Evolutionary conservation across 495 filamentous ascomycete species (phyloP).

Genomic region (Pseudomonodictys pantanalensis): DNA sequence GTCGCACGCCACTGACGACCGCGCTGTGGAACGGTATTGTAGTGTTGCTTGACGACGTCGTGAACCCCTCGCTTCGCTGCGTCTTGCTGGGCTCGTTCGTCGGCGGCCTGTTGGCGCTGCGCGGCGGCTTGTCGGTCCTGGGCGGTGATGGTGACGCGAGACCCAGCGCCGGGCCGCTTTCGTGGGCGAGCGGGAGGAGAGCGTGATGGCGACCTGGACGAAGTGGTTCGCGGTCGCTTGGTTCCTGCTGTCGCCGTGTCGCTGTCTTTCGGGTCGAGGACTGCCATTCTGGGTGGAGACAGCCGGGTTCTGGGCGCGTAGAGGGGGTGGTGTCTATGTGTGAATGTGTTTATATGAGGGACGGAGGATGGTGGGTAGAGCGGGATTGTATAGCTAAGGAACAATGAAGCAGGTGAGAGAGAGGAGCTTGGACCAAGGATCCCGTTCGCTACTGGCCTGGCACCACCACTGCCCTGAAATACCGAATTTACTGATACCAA

Average conservation of each 20-base stretch:
- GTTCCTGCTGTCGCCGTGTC: no score
- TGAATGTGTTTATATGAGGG: no score
- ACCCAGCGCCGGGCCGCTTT: conserved; percentile 81
- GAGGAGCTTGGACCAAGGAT: no score
- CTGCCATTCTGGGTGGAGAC: conserved; percentile 11
- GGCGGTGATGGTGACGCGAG: conserved; percentile 70
- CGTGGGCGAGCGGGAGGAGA: conserved; percentile 61
- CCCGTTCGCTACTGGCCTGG: no score
- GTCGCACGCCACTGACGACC: conserved; percentile 93
- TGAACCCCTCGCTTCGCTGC: conserved; percentile 54
- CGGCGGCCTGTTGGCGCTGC: conserved; percentile 49
- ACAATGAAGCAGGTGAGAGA: no score
- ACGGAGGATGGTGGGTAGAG: no score
- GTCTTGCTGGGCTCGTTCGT: conserved; percentile 40
- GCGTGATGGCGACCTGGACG: conserved; percentile 35
- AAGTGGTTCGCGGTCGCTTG: conserved; percentile 27
- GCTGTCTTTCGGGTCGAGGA: background rate
- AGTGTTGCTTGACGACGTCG: conserved; percentile 86
- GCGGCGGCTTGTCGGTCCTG: conserved; percentile 61
- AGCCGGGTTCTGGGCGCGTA: background rate
- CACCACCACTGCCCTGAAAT: no score
- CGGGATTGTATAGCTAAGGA: no score
- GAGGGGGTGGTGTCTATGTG: background rate
- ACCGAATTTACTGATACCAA: no score
- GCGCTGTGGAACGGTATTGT: conserved; percentile 91